Evolutionary conservation across 2,329 filamentous ascomycete species (phyloP).

Genomic region (Colletotrichum paranaense): DNA sequence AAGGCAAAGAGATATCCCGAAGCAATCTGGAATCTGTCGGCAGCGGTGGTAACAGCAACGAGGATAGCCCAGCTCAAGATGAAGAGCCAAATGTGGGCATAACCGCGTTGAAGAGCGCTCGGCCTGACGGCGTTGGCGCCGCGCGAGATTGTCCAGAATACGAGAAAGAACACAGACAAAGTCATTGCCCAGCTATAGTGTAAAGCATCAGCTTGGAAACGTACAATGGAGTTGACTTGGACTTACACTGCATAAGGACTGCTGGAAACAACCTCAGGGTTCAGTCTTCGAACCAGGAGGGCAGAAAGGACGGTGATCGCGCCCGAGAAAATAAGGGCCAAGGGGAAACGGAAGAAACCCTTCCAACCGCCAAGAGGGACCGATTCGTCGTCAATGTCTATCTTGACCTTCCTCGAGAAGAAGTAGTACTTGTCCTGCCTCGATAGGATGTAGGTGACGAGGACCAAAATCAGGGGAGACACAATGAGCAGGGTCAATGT

Average conservation of each 20-base stretch:
- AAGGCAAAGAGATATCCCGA: constrained; percentile 86
- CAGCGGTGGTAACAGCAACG: constrained; percentile 78
- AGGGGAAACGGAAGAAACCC: constrained; percentile 86
- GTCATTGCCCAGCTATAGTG: constrained; percentile 80
- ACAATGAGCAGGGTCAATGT: constrained; percentile 86
- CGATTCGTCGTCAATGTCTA: constrained; percentile 65
- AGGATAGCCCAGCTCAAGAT: constrained; percentile 78
- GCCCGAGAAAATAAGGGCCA: constrained; percentile 76
- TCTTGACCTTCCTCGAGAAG: constrained; percentile 72
- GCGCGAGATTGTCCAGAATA: constrained; percentile 85
- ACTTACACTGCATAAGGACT: constrained; percentile 81
- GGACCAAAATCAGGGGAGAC: constrained; percentile 78
- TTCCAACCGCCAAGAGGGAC: constrained; percentile 79
- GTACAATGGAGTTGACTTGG: rapidly evolving
- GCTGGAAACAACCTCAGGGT: constrained; percentile 92
- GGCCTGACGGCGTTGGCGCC: constrained; percentile 84
- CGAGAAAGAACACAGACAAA: constrained; percentile 81
- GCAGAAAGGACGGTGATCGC: constrained; percentile 78
- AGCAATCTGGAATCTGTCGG: constrained; percentile 77
- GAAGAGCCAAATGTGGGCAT: constrained; percentile 88
- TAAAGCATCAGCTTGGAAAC: constrained; percentile 31
- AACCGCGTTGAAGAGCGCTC: constrained; percentile 86
- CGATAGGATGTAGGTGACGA: constrained; percentile 75
- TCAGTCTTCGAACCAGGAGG: constrained; percentile 82
- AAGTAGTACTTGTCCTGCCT: constrained; percentile 88